Conservation (phyloP, 768 basidiomycete genomes). For the Thelephora ganbajun region DNA sequence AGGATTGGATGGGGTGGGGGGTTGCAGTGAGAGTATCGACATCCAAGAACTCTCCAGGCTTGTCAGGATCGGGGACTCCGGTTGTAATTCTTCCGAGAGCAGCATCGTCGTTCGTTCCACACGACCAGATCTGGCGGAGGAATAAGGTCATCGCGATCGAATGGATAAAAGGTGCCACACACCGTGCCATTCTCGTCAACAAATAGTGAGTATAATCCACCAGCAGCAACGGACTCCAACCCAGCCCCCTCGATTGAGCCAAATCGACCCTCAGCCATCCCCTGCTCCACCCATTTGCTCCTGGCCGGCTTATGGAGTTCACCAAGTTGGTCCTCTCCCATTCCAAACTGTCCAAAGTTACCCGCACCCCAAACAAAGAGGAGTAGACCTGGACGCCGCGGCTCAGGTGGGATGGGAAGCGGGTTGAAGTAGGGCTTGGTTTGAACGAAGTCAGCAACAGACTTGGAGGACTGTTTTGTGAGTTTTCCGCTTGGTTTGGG, state of each 20-base stretch:
- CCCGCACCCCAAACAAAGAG: slow-evolving; percentile 87
- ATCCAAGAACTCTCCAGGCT: slow-evolving; percentile 43
- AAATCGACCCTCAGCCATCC: slow-evolving; percentile 53
- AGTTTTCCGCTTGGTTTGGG: too few relatives aligned
- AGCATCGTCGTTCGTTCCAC: slow-evolving; percentile 80
- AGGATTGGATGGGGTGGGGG: slow-evolving; percentile 52
- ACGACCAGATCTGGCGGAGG: slow-evolving; percentile 56
- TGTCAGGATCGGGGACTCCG: slow-evolving; percentile 41
- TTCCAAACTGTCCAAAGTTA: slow-evolving; percentile 91
- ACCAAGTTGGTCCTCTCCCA: slow-evolving; percentile 53
- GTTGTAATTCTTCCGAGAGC: slow-evolving; percentile 72
- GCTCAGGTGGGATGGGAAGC: slow-evolving; percentile 43
- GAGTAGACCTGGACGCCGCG: slow-evolving; percentile 49
- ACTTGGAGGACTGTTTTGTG: too few relatives aligned
- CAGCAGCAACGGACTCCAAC: slow-evolving; percentile 68
- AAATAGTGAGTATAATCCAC: slow-evolving; percentile 83
- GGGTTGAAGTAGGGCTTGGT: slow-evolving; percentile 27
- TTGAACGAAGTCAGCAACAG: too few relatives aligned
- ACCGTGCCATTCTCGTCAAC: slow-evolving; percentile 86
- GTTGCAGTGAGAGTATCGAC: slow-evolving; percentile 34
- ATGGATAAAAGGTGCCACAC: slow-evolving; percentile 18
- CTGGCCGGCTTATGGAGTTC: slow-evolving; percentile 68
- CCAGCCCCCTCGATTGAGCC: slow-evolving; percentile 53
- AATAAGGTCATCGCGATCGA: neutral
- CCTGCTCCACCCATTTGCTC: slow-evolving; percentile 64